phyloP scores from a whole-genome alignment of 345 rosid species.

The Hibiscus mutabilis region DNA sequence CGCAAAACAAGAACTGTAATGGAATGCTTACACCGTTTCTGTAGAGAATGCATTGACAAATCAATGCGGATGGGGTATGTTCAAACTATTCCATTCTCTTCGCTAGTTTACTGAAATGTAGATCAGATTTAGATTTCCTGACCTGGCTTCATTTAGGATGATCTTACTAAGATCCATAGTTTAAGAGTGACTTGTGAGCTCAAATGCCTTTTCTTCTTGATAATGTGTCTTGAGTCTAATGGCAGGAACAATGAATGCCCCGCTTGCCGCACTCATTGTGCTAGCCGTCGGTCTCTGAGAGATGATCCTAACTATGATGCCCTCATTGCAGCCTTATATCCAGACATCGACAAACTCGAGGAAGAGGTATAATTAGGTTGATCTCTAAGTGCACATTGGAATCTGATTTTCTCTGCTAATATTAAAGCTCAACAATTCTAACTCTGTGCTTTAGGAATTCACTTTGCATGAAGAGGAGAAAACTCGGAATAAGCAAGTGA shows the following conservation, averaged over 20 bases:
- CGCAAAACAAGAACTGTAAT: constrained; percentile 80
- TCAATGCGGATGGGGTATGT: constrained; percentile 76
- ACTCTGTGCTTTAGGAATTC: constrained; percentile 34
- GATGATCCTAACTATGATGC: constrained; percentile 81
- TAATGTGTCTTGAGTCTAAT: constrained; percentile 15
- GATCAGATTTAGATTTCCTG: not conserved
- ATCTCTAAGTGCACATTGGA: constrained; percentile 5
- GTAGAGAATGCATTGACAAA: too few relatives aligned
- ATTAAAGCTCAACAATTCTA: not conserved
- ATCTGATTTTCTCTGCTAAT: constrained; percentile 9
- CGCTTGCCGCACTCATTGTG: constrained; percentile 79
- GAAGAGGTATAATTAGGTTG: constrained; percentile 42
- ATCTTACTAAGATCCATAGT: constrained; percentile 2
- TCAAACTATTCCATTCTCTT: constrained; percentile 7
- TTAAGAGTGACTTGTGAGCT: not conserved
- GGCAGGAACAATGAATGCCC: constrained; percentile 83
- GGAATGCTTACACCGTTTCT: constrained; percentile 86
- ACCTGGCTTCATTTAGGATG: constrained; percentile 1
- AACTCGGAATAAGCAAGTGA: constrained; percentile 46
- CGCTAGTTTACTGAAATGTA: not conserved
- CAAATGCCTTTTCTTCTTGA: not conserved
- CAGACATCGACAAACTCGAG: constrained; percentile 61
- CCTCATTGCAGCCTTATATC: constrained; percentile 61
- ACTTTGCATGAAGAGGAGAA: constrained; percentile 48
- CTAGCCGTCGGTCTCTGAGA: constrained; percentile 78